A percentile compares a stretch with the other conserved stretches of the same genome.
Conservation (phyloP, 768 basidiomycete species). For the Hypsizygus marmoreus region DNA sequence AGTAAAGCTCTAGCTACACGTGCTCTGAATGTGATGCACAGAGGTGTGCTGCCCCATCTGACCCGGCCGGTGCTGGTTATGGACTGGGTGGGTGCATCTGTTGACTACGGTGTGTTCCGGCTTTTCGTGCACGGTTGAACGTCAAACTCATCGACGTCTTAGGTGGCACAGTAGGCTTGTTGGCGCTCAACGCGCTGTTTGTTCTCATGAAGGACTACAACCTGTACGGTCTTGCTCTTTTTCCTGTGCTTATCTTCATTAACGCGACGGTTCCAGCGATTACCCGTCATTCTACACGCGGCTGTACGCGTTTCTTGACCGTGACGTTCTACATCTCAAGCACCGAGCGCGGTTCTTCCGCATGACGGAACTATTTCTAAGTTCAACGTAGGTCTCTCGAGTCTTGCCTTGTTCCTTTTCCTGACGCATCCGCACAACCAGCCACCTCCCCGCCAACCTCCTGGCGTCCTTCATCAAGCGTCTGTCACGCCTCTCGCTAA, state of each 20-base stretch:
- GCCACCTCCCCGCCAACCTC: constrained; percentile 87
- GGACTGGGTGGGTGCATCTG: constrained; percentile 88
- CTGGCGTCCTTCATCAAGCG: constrained; percentile 95
- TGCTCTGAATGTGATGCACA: constrained; percentile 78
- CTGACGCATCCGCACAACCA: constrained; percentile 7
- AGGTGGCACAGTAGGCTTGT: constrained; percentile 85
- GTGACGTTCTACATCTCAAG: constrained; percentile 86
- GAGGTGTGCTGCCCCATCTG: constrained; percentile 80
- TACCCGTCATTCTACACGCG: constrained; percentile 95
- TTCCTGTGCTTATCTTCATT: constrained; percentile 3
- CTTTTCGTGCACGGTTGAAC: neutral
- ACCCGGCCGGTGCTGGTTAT: constrained; percentile 79
- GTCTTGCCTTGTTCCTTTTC: constrained; percentile 1
- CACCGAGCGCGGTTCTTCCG: constrained; percentile 96
- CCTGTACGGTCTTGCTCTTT: constrained; percentile 54
- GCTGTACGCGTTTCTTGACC: constrained; percentile 87
- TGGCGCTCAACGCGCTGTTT: constrained; percentile 91
- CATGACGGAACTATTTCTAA: constrained; percentile 85
- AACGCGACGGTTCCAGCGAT: constrained; percentile 58
- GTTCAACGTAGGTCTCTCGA: constrained; percentile 70
- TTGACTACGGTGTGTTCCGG: constrained; percentile 67
- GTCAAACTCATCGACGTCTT: constrained; percentile 1
- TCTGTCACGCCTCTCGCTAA: constrained; percentile 79
- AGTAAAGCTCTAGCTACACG: constrained; percentile 49
- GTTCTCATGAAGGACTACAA: constrained; percentile 92